These are phyloP conservation scores for Pholiota microspora DNA, from an alignment of 768 basidiomycete genomes.

Conservation along the genomic window DNA sequence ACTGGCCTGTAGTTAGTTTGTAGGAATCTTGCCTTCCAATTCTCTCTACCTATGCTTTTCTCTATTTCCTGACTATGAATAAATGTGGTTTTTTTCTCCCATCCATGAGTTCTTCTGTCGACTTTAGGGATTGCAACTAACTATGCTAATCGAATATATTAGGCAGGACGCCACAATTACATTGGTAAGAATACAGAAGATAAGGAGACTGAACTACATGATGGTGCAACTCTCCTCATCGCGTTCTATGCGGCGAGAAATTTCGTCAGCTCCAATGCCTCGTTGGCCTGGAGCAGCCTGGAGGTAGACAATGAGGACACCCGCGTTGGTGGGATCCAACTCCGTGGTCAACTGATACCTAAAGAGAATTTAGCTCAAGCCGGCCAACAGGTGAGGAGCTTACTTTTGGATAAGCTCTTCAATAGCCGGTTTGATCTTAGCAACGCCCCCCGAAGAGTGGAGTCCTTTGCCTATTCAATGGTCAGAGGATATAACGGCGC, in stretches of 20 bases:
- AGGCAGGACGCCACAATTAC: too few relatives aligned
- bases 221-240: constrained; percentile 60
- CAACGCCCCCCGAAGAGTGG: constrained; percentile 72
- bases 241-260: constrained; percentile 50
- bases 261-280: constrained; percentile 56
- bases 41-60: constrained; percentile 3
- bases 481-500: background rate
- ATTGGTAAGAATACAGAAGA: background rate
- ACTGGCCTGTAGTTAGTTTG: background rate
- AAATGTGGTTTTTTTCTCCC: background rate
- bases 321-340: constrained; percentile 77
- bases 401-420: constrained; percentile 84
- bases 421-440: constrained; percentile 92
- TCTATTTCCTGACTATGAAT: constrained; percentile 7
- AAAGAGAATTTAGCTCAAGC: background rate
- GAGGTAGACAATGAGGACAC: constrained; percentile 81
- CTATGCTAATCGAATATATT: too few relatives aligned
- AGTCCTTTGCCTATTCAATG: constrained; percentile 70
- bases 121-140: too few relatives aligned
- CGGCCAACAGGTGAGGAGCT: constrained; percentile 14
- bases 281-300: constrained; percentile 31
- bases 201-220: constrained; percentile 46
- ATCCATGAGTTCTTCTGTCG: background rate
- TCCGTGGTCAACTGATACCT: constrained; percentile 74
- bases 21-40: background rate